A percentile compares a stretch with the other conserved stretches of the same genome.
These are phyloP conservation scores for Globisporangium perplexum DNA, from an alignment of 352 stramenopile genomes.

Conservation along the genomic window DNA sequence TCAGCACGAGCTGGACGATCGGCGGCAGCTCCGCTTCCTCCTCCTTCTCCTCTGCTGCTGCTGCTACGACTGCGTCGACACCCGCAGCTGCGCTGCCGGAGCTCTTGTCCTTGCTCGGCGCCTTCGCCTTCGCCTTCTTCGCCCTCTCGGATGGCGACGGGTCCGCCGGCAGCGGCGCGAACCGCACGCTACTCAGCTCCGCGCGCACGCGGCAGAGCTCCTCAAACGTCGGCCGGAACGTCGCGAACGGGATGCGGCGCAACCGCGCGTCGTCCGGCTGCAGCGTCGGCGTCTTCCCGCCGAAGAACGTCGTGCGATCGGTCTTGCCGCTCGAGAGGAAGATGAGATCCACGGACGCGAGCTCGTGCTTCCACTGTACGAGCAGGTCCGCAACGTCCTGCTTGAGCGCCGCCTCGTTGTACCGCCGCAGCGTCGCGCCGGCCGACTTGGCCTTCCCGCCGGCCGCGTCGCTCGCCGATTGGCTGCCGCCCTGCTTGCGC, in stretches of 20 bases:
- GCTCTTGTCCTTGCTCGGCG: slow-evolving; percentile 2
- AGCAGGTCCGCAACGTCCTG: slow-evolving; percentile 85
- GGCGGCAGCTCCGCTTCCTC: slow-evolving; percentile 18
- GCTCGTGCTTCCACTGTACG: slow-evolving; percentile 67
- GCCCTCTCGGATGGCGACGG: slow-evolving; percentile 11
- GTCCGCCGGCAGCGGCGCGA: slow-evolving; percentile 40
- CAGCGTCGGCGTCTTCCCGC: slow-evolving; percentile 60
- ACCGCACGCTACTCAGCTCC: slow-evolving; percentile 61
- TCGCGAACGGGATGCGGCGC: slow-evolving; percentile 79
- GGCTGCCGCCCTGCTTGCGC: slow-evolving; percentile 90
- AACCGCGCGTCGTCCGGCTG: slow-evolving; percentile 53
- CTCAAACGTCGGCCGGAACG: slow-evolving; percentile 81
- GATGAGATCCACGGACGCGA: slow-evolving; percentile 51
- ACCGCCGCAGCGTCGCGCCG: slow-evolving; percentile 88
- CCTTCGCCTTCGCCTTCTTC: slow-evolving; percentile 27
- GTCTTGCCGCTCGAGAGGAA: slow-evolving; percentile 69
- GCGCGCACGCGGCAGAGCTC: slow-evolving; percentile 74
- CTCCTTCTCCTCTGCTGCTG: slow-evolving; percentile 12
- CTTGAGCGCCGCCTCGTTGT: slow-evolving; percentile 89
- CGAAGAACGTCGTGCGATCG: slow-evolving; percentile 77
- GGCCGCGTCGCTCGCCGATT: slow-evolving; percentile 82
- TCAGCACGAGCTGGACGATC: slow-evolving; percentile 37
- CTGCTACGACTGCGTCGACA: neutral
- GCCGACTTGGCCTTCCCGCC: slow-evolving; percentile 89
- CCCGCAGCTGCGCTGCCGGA: neutral